These are phyloP conservation scores for Glycine tomentella DNA, from an alignment of 306 rosid species.

Conservation along the genomic window DNA sequence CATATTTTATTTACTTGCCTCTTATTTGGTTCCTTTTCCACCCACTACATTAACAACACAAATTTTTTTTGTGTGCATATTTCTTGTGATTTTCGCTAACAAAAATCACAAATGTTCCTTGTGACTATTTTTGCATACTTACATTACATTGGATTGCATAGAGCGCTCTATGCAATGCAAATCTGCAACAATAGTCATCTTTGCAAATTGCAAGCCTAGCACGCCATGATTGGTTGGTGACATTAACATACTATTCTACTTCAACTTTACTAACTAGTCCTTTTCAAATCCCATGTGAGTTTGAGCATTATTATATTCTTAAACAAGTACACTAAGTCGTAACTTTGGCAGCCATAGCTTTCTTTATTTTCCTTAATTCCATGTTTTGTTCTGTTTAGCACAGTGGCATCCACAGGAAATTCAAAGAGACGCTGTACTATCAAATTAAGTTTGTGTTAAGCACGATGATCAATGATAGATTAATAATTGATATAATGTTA, in stretches of 20 bases:
- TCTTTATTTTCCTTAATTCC: background rate
- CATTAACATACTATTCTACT: background rate
- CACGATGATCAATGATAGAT: too few species aligned
- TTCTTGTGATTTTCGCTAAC: background rate
- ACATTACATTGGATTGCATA: too few species aligned
- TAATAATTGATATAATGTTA: too few species aligned
- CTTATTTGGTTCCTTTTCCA: background rate
- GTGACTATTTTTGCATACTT: too few species aligned
- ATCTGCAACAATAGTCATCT: too few species aligned
- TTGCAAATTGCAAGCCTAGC: slow-evolving; percentile 9
- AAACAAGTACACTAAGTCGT: background rate
- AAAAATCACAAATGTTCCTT: too few species aligned
- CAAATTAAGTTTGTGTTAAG: too few species aligned
- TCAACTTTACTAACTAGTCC: background rate
- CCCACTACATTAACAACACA: background rate
- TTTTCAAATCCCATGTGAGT: background rate
- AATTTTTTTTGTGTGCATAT: background rate
- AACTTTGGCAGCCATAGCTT: background rate
- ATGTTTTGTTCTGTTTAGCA: background rate
- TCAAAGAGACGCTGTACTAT: background rate
- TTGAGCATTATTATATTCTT: background rate
- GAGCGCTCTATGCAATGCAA: background rate
- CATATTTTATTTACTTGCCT: background rate
- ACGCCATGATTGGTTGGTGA: slow-evolving; percentile 6
- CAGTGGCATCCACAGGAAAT: background rate